Evolutionary conservation across 192 early-diverging fungal species (phyloP), one percentile per base, ranked within the genome.

Genomic region (Entomortierella beljakovae): DNA sequence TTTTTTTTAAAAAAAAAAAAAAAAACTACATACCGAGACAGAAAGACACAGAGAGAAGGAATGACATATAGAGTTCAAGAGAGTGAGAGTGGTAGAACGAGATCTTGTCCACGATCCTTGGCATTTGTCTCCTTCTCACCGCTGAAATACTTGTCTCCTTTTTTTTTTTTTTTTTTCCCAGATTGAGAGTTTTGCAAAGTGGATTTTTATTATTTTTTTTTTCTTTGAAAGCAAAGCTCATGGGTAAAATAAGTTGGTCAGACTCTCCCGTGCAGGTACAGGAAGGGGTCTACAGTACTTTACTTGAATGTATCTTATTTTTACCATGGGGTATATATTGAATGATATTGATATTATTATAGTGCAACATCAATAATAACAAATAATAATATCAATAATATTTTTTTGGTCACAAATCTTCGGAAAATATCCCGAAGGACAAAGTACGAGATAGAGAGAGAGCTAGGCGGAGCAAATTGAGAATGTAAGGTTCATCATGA

Each of bases 381-480:
- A 40, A 9, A 40, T 40, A 9, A 9, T 9, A 9, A 9, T 40
- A 40, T 40, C 13, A 40, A 9, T 40, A 9, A 40, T 40, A 9
- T 40, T 40, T 40, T 40, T 40, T 40, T 40, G 37, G 37, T 40
- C 13, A 40, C 37, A 13, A 9, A 38, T 53, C 23, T 53, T 23
- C 51, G 51, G 51, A 53, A 53, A 53, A 53, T 53, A 53, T 53
- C 23, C 51, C 51, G 51, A 53, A 29, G 51, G 49, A 16, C 7
- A 50, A 50, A 18, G 42, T 8, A 43, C 10, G 8, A 8, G 18
- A 43, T 8, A 6, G 16, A 50, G 5, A 50, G 16, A 5, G 18
- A 29, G 51, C 3, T 8, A 26, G 28, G 51, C 51, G 51, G 51
- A 53, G 10, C 51, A 53, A 9, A 5, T 2, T n/a, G n/a, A n/a